Conservation (phyloP, 805 yeast species). For the Myxozyma lipomycoides region DNA sequence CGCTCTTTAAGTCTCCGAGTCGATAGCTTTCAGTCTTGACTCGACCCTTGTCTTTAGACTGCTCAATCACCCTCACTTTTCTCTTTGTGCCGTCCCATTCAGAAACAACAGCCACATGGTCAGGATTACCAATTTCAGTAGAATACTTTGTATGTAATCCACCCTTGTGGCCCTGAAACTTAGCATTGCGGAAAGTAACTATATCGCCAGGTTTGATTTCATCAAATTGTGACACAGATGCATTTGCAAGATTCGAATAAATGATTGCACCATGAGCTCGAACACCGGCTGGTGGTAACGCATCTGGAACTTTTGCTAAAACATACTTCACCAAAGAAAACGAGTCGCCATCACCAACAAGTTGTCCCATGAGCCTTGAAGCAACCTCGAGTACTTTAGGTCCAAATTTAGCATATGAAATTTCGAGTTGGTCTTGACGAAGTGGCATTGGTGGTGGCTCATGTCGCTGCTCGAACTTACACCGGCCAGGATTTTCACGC, state of each 20-base stretch:
- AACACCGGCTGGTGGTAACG: constrained; percentile 56
- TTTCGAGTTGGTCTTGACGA: constrained; percentile 46
- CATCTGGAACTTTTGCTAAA: constrained; percentile 40
- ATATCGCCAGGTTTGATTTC: constrained; percentile 82
- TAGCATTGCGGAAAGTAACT: constrained; percentile 67
- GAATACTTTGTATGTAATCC: constrained; percentile 54
- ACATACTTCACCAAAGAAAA: constrained; percentile 36
- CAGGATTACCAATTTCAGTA: constrained; percentile 55
- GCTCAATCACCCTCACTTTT: constrained; percentile 38
- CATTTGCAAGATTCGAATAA: constrained; percentile 53
- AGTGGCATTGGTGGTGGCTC: constrained; percentile 45
- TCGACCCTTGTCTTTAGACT: constrained; percentile 47
- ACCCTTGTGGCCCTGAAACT: constrained; percentile 61
- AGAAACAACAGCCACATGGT: constrained; percentile 56
- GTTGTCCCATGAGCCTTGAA: constrained; percentile 29
- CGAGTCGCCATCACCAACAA: constrained; percentile 34
- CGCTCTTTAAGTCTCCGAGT: constrained; percentile 68
- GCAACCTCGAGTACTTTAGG: constrained; percentile 48
- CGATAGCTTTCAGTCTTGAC: constrained; percentile 60
- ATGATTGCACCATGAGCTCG: constrained; percentile 71
- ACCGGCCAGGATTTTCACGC: constrained; percentile 48
- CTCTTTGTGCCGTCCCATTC: constrained; percentile 70
- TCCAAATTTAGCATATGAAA: constrained; percentile 52
- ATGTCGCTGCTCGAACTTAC: constrained; percentile 43
- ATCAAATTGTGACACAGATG: constrained; percentile 50